phyloP scores from a whole-genome alignment of 2,329 filamentous ascomycete genomes.

The Cladophialophora carrionii region DNA sequence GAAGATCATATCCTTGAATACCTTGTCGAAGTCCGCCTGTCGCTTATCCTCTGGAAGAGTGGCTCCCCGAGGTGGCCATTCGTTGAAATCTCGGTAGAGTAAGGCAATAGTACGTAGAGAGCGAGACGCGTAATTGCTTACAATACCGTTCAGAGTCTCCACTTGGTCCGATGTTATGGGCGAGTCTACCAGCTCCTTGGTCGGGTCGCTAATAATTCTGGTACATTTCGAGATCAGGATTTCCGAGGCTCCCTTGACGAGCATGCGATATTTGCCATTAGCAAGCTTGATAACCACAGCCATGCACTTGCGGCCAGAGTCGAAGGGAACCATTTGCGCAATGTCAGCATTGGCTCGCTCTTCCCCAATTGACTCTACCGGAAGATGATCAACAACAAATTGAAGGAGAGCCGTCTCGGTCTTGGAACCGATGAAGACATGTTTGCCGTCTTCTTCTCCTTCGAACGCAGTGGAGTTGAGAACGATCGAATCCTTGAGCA shows the following conservation, averaged over 20 bases:
- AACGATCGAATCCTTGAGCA: slow-evolving; percentile 66
- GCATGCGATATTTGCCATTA: slow-evolving; percentile 60
- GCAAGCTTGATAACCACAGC: slow-evolving; percentile 63
- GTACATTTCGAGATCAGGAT: slow-evolving; percentile 54
- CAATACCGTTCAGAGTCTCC: slow-evolving; percentile 65
- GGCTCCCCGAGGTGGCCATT: slow-evolving; percentile 74
- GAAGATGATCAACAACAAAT: slow-evolving; percentile 68
- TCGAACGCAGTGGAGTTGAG: slow-evolving; percentile 73
- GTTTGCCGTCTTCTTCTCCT: slow-evolving; percentile 62
- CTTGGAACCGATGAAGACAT: slow-evolving; percentile 72
- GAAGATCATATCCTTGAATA: slow-evolving; percentile 70
- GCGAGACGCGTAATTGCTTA: slow-evolving; percentile 75
- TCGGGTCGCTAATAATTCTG: slow-evolving; percentile 62
- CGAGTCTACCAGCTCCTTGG: slow-evolving; percentile 55
- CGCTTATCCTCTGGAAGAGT: slow-evolving; percentile 60
- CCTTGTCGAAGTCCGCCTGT: slow-evolving; percentile 66
- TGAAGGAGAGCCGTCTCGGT: slow-evolving; percentile 75
- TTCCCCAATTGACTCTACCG: slow-evolving; percentile 63
- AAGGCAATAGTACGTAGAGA: slow-evolving; percentile 85
- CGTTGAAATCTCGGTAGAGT: slow-evolving; percentile 79
- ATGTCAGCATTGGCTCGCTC: slow-evolving; percentile 66
- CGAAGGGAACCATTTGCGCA: slow-evolving; percentile 60
- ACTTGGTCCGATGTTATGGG: slow-evolving; percentile 62
- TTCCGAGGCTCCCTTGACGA: slow-evolving; percentile 59
- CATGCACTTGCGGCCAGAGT: slow-evolving; percentile 71